Evolutionary conservation across 768 basidiomycete genomes (phyloP).

Genomic region (Mycena amicta): DNA sequence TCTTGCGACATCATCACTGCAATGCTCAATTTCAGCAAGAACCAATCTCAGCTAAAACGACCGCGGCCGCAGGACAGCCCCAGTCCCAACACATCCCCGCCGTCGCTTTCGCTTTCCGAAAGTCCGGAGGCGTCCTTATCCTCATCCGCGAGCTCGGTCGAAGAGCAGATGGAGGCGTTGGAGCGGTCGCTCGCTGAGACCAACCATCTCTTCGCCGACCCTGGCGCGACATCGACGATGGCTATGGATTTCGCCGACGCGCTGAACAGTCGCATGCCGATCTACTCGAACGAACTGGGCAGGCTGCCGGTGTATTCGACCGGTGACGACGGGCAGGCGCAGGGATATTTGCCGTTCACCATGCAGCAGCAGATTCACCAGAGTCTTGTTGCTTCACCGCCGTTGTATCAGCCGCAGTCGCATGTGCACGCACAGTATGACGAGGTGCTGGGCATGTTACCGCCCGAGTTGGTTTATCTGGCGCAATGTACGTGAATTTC

Average conservation of each 20-base stretch:
- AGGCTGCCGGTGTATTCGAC: not conserved
- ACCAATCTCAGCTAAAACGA: not conserved
- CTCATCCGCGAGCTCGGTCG: not conserved
- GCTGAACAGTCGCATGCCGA: conserved; percentile 8
- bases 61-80: not conserved
- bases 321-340: not conserved
- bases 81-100: not conserved
- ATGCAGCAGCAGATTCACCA: not conserved
- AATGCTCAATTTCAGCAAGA: not conserved
- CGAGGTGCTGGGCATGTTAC: not conserved
- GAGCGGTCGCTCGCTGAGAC: not conserved
- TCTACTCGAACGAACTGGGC: conserved; percentile 4
- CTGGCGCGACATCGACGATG: not conserved
- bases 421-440: not conserved
- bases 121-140: not conserved
- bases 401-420: not conserved
- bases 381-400: not conserved
- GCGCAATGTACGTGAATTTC: not conserved
- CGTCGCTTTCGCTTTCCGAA: not conserved
- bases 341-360: not conserved
- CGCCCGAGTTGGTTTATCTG: not conserved
- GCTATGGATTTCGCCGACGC: conserved; percentile 2
- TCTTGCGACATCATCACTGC: not conserved
- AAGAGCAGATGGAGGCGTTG: conserved; percentile 2
- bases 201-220: not conserved